phyloP scores from a whole-genome alignment of 1,139 yeast genomes.

The Candida glucosophila region DNA sequence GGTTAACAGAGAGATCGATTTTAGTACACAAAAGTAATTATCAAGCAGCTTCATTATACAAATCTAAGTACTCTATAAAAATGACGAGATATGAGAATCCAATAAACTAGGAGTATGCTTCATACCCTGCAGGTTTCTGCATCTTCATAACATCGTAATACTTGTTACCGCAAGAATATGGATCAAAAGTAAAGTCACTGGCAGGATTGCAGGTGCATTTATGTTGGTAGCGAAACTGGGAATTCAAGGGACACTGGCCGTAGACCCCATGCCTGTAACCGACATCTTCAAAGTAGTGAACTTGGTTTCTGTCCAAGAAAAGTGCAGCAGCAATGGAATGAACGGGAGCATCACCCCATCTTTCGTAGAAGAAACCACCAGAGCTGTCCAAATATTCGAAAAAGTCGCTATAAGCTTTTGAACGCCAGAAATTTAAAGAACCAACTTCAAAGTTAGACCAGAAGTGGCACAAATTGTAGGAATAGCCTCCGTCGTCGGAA shows the following conservation, averaged over 20 bases:
- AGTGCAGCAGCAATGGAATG: conserved; percentile 14
- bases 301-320: conserved; percentile 8
- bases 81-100: too few relatives aligned
- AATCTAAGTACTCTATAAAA: not conserved
- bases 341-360: conserved; percentile 22
- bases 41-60: conserved; percentile 3
- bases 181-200: conserved; percentile 20
- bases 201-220: conserved; percentile 16
- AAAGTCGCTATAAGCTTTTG: conserved; percentile 9
- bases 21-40: conserved; percentile 5
- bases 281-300: conserved; percentile 13
- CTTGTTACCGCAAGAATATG: conserved; percentile 45
- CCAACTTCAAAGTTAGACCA: conserved; percentile 19
- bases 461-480: conserved; percentile 17
- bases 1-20: too few relatives aligned
- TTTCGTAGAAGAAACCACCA: conserved; percentile 17
- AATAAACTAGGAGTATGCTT: conserved; percentile 9
- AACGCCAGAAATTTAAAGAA: conserved; percentile 10
- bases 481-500: conserved; percentile 8
- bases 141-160: conserved; percentile 37
- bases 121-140: conserved; percentile 39
- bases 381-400: conserved; percentile 12
- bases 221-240: conserved; percentile 6
- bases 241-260: conserved; percentile 13
- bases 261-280: conserved; percentile 16